These are phyloP conservation scores for Metarhizium rileyi DNA, from an alignment of 2,329 filamentous ascomycete genomes.

Conservation along the genomic window DNA sequence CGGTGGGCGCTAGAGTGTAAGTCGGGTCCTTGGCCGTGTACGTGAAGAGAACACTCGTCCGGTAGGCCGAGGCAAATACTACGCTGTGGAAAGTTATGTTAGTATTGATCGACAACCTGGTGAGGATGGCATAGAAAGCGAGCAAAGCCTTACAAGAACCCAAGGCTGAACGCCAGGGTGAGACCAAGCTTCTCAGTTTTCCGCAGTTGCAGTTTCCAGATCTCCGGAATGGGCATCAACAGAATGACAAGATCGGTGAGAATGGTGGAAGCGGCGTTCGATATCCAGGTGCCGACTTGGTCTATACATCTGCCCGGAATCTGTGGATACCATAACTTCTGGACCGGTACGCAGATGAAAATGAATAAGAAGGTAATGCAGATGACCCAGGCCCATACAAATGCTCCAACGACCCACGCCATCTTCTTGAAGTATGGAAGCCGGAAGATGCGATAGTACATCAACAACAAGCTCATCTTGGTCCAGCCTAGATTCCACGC, in stretches of 20 bases:
- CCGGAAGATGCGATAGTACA: constrained; percentile 44
- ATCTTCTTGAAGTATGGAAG: constrained; percentile 32
- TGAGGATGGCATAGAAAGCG: neutral
- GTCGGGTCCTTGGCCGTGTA: constrained; percentile 29
- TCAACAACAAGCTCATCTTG: constrained; percentile 39
- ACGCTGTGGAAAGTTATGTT: constrained; percentile 22
- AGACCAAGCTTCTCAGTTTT: constrained; percentile 33
- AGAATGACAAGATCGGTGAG: constrained; percentile 36
- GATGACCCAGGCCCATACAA: constrained; percentile 38
- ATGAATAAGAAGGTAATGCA: constrained; percentile 38
- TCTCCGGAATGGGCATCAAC: constrained; percentile 31
- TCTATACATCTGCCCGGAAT: constrained; percentile 38
- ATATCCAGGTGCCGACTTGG: constrained; percentile 39
- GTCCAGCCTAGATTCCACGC: constrained; percentile 37
- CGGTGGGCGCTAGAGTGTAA: constrained; percentile 36
- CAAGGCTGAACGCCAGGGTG: constrained; percentile 33
- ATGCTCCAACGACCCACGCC: constrained; percentile 28
- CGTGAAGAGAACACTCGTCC: constrained; percentile 35
- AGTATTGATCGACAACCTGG: neutral
- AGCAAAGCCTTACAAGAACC: constrained; percentile 29
- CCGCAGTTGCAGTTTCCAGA: constrained; percentile 35
- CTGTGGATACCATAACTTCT: constrained; percentile 37
- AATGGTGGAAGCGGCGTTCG: constrained; percentile 37
- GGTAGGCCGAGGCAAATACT: constrained; percentile 38
- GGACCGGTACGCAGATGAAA: constrained; percentile 41